Evolutionary conservation across 768 basidiomycete species (phyloP), one percentile per base, ranked within the genome.

Genomic region (Glaciozyma antarctica): DNA sequence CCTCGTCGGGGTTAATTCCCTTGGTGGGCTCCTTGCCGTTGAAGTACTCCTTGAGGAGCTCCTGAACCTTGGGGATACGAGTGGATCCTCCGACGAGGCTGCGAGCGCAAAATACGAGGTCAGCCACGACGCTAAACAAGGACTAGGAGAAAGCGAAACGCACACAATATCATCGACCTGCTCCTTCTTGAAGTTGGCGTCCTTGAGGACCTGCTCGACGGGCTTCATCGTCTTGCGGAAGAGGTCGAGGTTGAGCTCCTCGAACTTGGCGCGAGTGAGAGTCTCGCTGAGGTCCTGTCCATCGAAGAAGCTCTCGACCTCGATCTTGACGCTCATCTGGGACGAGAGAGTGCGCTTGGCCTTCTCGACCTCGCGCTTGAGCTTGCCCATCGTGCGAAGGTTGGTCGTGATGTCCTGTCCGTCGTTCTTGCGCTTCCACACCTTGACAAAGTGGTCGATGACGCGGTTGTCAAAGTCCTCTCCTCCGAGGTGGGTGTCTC

Each of bases 171-270:
- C 93, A 70, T 93, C 84, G 60, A 99, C 80, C 70, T 91, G 88
- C 73, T 97, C 94, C 84, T 98, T 99, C 85, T 93, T 94, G 76
- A 98, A 87, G 73, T 87, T 87, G 70, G 94, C 88, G 75, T 98
- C 94, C 85, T 95, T 95, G 73, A 98, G 81, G 26, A 98, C 94
- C 78, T 97, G 94, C 78, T 97, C 93, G 67, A 98, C 94, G 69
- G 94, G 94, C 82, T 93, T 93, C 90, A 98, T 90, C 43, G 94
- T 99, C 84, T 94, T 94, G 75, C 94, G 84, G 88, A 99, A 99
- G 60, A 98, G 85, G 75, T 99, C 94, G 81, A 95, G 87, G 85
- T 94, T 95, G 71, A 97, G 82, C 78, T 98, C 93, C 78, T 98
- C 94, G 76, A 99, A 98, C 80, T 95, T 98, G 81, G 94, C 94